Percentiles rank a stretch among this genome's conserved stretches.
These are phyloP conservation scores for Trichoderma breve DNA, from an alignment of 2,329 filamentous ascomycete genomes.

Conservation along the genomic window DNA sequence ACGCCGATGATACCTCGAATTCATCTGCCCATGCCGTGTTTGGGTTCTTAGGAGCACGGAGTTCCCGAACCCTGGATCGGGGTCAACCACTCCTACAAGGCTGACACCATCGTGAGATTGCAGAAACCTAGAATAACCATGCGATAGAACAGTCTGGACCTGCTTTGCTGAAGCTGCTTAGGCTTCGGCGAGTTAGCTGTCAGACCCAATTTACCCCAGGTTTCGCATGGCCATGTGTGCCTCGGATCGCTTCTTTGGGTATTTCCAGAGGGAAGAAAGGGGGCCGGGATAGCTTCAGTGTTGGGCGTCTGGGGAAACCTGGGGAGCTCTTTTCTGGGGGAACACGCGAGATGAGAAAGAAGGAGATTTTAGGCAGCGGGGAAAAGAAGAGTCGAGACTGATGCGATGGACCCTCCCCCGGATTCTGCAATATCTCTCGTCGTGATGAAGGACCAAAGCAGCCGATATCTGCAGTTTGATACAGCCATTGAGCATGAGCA, in stretches of 20 bases:
- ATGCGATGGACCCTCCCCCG: conserved; percentile 8
- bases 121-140: not conserved
- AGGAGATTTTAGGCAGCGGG: not conserved
- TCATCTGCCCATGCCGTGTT: not conserved
- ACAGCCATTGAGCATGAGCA: not conserved
- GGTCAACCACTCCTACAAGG: not conserved
- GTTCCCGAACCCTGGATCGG: not conserved
- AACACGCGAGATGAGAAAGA: not conserved
- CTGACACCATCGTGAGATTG: conserved; percentile 12
- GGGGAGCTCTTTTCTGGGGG: not conserved
- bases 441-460: not conserved
- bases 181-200: not conserved
- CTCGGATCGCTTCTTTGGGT: conserved; percentile 18
- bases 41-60: not conserved
- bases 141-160: conserved; percentile 12
- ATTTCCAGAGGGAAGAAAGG: not conserved
- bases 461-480: not conserved
- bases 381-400: conserved; percentile 1
- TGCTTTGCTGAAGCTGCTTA: not conserved
- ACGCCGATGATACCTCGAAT: not conserved
- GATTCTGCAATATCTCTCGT: not conserved
- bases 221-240: not conserved
- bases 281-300: not conserved
- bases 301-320: conserved; percentile 9
- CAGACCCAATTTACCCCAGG: conserved; percentile 6